Base-by-base conservation (phyloP, 257 asterid species). In the Apocynum venetum region DNA sequence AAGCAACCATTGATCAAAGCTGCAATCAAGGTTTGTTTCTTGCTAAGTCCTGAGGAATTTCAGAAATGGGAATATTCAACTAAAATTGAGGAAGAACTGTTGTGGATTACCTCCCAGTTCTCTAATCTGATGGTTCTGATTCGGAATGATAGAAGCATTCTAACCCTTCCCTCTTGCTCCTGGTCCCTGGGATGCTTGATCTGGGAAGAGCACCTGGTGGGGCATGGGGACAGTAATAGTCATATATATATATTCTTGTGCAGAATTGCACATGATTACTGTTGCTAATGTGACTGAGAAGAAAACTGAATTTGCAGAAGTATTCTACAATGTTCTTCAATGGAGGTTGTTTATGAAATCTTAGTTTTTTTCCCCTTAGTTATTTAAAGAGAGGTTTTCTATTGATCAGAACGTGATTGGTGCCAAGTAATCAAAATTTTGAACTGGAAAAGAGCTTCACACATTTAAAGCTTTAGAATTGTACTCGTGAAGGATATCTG, bases 1-100 rank as follows among this genome's bases (percentile, higher is more conserved):
- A 93, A 87, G 88, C 97, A 91, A 82, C 85, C 83, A 8, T 84
- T 89, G 93, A 87, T 93, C 77, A 86, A 90, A 89, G 92, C 95
- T 78, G 99, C 97, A 55, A 80, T 91, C 64, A 82, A 93, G 99
- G 98, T 96, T 55, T 69, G 71, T 77, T 78, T 64, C 80, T 72
- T 70, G 11, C 14, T 73, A 1, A 17, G 61, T 55, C 31, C 61
- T 17, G 25, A 7, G n/a, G 2, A 55, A 15, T 55, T 17, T 57
- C 0, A 36, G 11, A 53, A 73, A 25, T n/a, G 43, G 53, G 31
- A 14, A 4, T 76, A 35, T 4, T 4, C 10, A 36, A n/a, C 20
- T 43, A 8, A 17, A 14, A 48, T 64, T 57, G n/a, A 43, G 53
- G 55, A 68, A 68, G 15, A 6, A 19, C 36, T 10, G 4, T 19